These are phyloP conservation scores for Hysterium pulicare DNA, from an alignment of 2,329 filamentous ascomycete species.

Conservation along the genomic window DNA sequence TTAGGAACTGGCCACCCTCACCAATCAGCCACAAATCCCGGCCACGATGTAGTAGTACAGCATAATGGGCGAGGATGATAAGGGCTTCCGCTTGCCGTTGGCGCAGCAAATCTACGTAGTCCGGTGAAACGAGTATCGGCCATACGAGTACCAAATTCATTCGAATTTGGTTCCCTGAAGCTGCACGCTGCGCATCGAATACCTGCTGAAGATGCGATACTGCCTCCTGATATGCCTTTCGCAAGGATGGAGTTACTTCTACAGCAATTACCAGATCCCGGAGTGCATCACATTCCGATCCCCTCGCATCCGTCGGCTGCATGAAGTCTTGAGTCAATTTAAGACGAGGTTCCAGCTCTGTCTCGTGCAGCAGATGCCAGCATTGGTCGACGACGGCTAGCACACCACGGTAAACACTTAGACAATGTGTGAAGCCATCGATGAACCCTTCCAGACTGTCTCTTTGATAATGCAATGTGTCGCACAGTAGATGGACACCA, in stretches of 20 bases:
- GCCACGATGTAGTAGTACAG: conserved; percentile 43
- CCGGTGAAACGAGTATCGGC: background rate
- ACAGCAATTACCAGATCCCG: too few relatives aligned
- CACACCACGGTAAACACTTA: background rate
- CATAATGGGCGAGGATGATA: conserved; percentile 48
- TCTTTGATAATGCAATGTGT: background rate
- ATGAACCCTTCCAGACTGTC: background rate
- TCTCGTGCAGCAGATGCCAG: background rate
- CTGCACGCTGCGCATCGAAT: background rate
- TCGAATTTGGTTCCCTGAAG: background rate
- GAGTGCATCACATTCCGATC: too few relatives aligned
- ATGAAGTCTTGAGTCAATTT: background rate
- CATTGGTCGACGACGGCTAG: background rate
- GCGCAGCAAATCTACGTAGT: conserved; percentile 34
- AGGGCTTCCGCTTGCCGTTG: conserved; percentile 39
- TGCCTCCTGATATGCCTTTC: too few relatives aligned
- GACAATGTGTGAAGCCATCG: background rate
- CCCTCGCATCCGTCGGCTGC: background rate
- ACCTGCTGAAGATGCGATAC: background rate
- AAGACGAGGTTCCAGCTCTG: background rate
- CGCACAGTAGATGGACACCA: background rate
- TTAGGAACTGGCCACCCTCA: too few relatives aligned
- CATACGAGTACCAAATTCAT: background rate
- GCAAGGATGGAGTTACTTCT: background rate
- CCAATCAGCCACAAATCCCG: conserved; percentile 1